Conservation (phyloP, 306 rosid species). For the Trifolium subterraneum region DNA sequence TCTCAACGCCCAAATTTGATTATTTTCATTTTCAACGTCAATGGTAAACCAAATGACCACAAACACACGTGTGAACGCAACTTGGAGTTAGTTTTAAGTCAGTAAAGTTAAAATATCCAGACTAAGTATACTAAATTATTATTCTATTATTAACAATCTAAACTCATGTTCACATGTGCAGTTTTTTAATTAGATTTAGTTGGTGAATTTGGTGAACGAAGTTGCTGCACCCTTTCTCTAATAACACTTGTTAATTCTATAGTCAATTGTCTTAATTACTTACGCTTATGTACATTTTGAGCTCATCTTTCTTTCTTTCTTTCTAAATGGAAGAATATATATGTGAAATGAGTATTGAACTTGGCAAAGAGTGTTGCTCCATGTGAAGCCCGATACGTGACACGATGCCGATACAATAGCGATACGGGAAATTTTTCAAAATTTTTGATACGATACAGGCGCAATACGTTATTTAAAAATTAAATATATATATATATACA, state of each 20-base stretch:
- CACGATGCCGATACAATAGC: no score
- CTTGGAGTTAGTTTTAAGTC: neutral
- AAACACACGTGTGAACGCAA: neutral
- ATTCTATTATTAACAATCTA: neutral
- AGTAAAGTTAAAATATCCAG: neutral
- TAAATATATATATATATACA: no score
- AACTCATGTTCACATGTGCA: conserved; percentile 12
- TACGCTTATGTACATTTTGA: neutral
- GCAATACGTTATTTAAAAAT: no score
- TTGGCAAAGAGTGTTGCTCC: conserved; percentile 1
- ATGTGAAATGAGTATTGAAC: neutral
- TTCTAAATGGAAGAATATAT: neutral
- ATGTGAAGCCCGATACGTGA: no score
- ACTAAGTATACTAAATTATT: neutral
- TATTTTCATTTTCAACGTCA: neutral
- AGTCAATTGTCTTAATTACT: neutral
- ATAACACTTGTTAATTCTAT: neutral
- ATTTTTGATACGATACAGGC: no score
- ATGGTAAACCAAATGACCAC: neutral
- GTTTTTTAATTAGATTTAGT: neutral
- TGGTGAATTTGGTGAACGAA: conserved; percentile 4
- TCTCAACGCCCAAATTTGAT: neutral
- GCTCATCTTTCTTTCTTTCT: neutral
- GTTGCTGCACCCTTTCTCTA: conserved; percentile 2
- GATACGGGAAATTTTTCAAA: no score